phyloP scores from a whole-genome alignment of 176 grass and related monocot species.

The Zea mays region DNA sequence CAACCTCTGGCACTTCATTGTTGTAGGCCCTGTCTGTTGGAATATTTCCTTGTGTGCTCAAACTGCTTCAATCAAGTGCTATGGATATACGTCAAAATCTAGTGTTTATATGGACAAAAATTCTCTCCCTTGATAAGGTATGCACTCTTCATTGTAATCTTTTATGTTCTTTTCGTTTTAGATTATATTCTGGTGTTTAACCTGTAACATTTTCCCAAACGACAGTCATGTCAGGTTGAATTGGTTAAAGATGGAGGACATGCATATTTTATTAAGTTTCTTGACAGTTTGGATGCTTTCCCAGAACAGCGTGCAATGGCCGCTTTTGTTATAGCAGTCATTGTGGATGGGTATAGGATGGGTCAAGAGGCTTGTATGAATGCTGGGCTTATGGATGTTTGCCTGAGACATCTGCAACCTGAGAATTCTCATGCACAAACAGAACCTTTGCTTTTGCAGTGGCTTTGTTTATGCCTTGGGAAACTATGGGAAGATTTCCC shows the following conservation, averaged over 20 bases:
- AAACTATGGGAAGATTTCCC: slow-evolving; percentile 99
- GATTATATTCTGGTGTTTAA: slow-evolving; percentile 33
- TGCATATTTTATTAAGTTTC: slow-evolving; percentile 90
- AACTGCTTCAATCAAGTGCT: slow-evolving; percentile 93
- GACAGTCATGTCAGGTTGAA: slow-evolving; percentile 94
- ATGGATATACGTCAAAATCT: slow-evolving; percentile 92
- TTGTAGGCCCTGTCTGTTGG: slow-evolving; percentile 91
- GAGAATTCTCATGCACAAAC: slow-evolving; percentile 55
- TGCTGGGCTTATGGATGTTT: slow-evolving; percentile 78
- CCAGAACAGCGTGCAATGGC: slow-evolving; percentile 98
- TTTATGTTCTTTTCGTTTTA: not conserved
- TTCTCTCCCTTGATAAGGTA: slow-evolving; percentile 98
- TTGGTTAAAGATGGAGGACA: slow-evolving; percentile 97
- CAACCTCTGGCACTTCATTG: slow-evolving; percentile 17
- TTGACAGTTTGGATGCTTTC: slow-evolving; percentile 86
- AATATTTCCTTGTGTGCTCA: slow-evolving; percentile 96
- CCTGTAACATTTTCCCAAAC: slow-evolving; percentile 11
- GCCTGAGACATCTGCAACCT: slow-evolving; percentile 75
- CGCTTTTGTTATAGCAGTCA: slow-evolving; percentile 91
- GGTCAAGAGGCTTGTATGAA: slow-evolving; percentile 89
- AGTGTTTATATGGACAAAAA: slow-evolving; percentile 99
- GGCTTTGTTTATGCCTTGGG: slow-evolving; percentile 96
- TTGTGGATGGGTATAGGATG: slow-evolving; percentile 76
- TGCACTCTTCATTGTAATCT: slow-evolving; percentile 12
- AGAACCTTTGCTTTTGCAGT: slow-evolving; percentile 92